phyloP scores from a whole-genome alignment of 805 yeast species.

The Pichia ethanolica region DNA sequence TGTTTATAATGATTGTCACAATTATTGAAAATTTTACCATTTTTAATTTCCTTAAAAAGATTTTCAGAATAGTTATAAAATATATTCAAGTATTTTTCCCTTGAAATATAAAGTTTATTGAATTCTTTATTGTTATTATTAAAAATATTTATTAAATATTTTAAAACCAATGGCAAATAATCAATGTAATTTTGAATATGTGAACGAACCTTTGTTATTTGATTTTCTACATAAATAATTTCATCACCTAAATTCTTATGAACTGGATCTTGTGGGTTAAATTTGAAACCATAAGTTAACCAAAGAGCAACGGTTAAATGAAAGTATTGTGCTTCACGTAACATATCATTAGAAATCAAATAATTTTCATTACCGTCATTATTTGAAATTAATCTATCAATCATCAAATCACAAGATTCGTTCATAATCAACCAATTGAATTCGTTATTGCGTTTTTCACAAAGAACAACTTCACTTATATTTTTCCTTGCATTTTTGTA shows the following conservation, averaged over 20 bases:
- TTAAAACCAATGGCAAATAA: slow-evolving; percentile 38
- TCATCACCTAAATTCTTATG: slow-evolving; percentile 40
- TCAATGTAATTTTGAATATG: slow-evolving; percentile 50
- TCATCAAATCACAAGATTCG: slow-evolving; percentile 29
- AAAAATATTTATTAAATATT: slow-evolving; percentile 20
- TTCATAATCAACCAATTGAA: slow-evolving; percentile 31
- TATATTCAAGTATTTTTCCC: slow-evolving; percentile 42
- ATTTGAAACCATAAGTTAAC: slow-evolving; percentile 44
- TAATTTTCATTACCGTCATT: not conserved
- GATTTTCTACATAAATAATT: slow-evolving; percentile 48
- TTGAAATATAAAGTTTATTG: slow-evolving; percentile 30
- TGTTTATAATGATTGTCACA: not conserved
- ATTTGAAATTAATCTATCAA: slow-evolving; percentile 9
- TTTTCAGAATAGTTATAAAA: slow-evolving; percentile 27
- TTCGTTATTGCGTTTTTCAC: slow-evolving; percentile 30
- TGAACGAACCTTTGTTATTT: slow-evolving; percentile 50
- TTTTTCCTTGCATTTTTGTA: slow-evolving; percentile 42
- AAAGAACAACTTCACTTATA: slow-evolving; percentile 35
- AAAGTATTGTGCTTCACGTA: slow-evolving; percentile 38
- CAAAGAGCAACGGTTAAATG: slow-evolving; percentile 43
- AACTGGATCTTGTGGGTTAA: slow-evolving; percentile 36
- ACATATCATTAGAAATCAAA: slow-evolving; percentile 13
- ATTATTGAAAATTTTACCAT: not conserved
- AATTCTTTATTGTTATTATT: slow-evolving; percentile 13
- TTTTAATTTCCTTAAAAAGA: not conserved